Base-by-base conservation (phyloP, 1,139 yeast species). In the Scheffersomyces titani region DNA sequence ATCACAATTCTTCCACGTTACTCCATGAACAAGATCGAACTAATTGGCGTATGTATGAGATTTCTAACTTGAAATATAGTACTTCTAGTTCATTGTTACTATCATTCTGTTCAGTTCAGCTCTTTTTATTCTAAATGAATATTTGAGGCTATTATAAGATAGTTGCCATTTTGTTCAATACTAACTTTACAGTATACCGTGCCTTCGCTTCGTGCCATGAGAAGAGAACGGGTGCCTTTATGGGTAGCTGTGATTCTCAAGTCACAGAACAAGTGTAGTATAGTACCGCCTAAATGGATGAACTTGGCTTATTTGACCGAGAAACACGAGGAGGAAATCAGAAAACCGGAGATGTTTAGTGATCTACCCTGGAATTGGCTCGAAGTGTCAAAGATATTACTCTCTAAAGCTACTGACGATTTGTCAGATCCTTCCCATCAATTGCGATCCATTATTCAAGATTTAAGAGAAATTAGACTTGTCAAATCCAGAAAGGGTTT, bases 231-330 rank as follows among this genome's bases (percentile, higher is more conserved):
- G 52, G 87, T 94, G 0, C 97, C 98, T 0, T 64, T 94, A 3
- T 94, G 99, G 99, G 78, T 91, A 22, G 98, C 98, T 0, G 71
- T 92, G 16, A 77, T 93, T 19, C 76, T 94, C 55, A 92, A 92
- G 67, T 86, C 89, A 51, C 98, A 94, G 70, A 88, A 87, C 53
- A 88, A 93, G 63, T 92, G 98, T 71, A 88, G 88, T 60, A 87
- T 94, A 3, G 87, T 92, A 6, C 88, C 93, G 11, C 99, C 99
- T 0, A 80, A 77, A 2, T 94, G 99, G 99, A 78, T 94, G n/a
- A 82, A 80, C 18, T 72, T 83, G 54, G 75, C 77, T n/a, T 78
- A 76, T 56, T 71, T 94, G 56, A 82, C 83, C 58, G 79, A 77
- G 5, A 80, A 82, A 54, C 86, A 90, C 63, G 92, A 89, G 13